Base-by-base conservation (phyloP, 495 filamentous ascomycete genomes). In the Evernia prunastri region DNA sequence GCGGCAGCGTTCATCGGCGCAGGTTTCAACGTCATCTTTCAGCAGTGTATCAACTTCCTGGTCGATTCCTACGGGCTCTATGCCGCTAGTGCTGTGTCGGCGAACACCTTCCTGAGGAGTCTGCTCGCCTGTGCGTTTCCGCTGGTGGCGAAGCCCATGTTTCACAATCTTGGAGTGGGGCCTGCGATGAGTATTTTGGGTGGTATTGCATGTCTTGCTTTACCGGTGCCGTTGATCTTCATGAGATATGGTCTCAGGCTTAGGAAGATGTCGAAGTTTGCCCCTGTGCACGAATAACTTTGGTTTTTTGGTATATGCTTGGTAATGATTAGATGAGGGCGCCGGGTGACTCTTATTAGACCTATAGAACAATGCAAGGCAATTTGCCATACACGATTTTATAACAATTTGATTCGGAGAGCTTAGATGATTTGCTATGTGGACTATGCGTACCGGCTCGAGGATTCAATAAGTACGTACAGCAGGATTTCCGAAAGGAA, bases 41-140 rank as follows among this genome's bases (percentile, higher is more conserved):
- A 72, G 35, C 76, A 76, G 63, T 75, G 73, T 47, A 58, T 77
- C 37, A 78, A 77, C 54, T 79, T 74, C 42, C 66, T 79, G 9
- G 69, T 79, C 45, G 77, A 79, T 45, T 68, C 69, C 10, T 78
- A 75, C 56, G 68, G 68, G 7, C 49, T 68, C 1, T 75, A 74
- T 54, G 74, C 73, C 23, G 74, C 75, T 3, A 74, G 72, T 62
- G 71, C 75, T 2, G 70, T 72, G 2, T 72, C 74, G 12, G 71
- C 76, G 4, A 73, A 72, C 15, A 79, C 75, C 0, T 73, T 78
- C 40, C 65, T 79, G 27, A 67, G 77, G 35, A 75, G 72, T 61
- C 49, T 77, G 17, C 59, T 77, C 35, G 56, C 56, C 13, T 39
- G 7, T 5, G 56, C 70, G 4, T 64, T 79, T 42, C 76, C 77